Conservation (phyloP, 169 alveolate genomes). For the Plasmodium cynomolgi region DNA sequence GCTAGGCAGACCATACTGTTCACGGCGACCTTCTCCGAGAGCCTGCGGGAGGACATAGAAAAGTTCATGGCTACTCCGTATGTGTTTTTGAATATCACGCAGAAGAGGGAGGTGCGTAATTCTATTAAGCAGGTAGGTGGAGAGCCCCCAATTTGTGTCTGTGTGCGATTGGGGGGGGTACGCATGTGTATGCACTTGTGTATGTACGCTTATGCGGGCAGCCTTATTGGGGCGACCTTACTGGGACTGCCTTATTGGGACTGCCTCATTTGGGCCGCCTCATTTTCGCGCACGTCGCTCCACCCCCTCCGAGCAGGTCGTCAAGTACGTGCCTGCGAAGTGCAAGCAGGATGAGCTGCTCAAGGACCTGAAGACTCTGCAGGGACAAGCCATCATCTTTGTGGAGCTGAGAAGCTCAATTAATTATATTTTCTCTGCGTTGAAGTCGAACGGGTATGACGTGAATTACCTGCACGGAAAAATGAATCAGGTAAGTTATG, state of each 20-base stretch:
- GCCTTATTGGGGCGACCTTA: background rate
- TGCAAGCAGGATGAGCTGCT: slow-evolving; percentile 28
- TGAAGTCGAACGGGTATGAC: slow-evolving; percentile 40
- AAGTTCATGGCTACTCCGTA: slow-evolving; percentile 37
- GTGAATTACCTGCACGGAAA: slow-evolving; percentile 52
- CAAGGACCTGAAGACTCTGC: slow-evolving; percentile 16
- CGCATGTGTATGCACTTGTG: background rate
- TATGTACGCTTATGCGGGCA: background rate
- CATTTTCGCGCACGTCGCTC: background rate
- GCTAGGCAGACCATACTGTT: slow-evolving; percentile 39
- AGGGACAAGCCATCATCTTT: slow-evolving; percentile 60
- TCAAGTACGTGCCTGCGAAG: slow-evolving; percentile 37
- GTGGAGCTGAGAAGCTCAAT: slow-evolving; percentile 47
- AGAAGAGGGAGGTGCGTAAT: slow-evolving; percentile 41
- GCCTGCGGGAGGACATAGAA: slow-evolving; percentile 16
- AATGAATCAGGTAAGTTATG: slow-evolving; percentile 28
- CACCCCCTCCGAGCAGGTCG: background rate
- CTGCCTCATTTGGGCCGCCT: background rate
- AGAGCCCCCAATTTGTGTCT: background rate
- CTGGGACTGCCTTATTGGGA: background rate
- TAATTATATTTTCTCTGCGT: slow-evolving; percentile 13
- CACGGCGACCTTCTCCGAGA: slow-evolving; percentile 51
- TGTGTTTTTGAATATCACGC: slow-evolving; percentile 32
- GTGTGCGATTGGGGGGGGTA: background rate
- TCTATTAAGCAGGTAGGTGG: slow-evolving; percentile 31